Evolutionary conservation across 2,329 filamentous ascomycete genomes (phyloP), one percentile per base, ranked within the genome.

Genomic region (Aspergillus sp.): DNA sequence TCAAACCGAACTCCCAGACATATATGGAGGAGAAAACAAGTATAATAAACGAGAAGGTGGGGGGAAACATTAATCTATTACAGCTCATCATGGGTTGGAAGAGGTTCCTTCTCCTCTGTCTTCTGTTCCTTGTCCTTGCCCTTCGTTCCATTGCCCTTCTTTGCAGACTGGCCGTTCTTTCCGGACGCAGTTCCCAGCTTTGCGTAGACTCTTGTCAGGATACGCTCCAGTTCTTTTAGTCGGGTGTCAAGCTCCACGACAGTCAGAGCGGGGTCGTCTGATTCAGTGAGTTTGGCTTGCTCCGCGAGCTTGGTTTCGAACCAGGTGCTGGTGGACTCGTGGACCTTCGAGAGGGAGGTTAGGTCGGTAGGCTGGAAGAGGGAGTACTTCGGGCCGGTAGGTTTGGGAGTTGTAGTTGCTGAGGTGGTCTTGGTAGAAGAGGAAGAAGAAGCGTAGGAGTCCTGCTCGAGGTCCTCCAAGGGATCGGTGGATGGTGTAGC

Each of bases 391-490:
- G 81, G 78, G 0, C 80, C 64, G 32, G 70, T 66, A 23, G 66
- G 63, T 38, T 62, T 63, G 27, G 68, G 58, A 1, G 64, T 55
- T 3, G 65, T 55, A 13, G 67, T 61, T n/a, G 63, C 56, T 17
- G 66, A 63, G 6, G 66, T 60, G 15, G 65, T 62, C 9, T 60
- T 56, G 23, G 63, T 62, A 5, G 66, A 67, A 5, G 70, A 67
- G 4, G 70, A 63, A 3, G 72, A 59, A 20, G 66, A 66, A 7
- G 70, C 66, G 46, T 70, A 68, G 4, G 69, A 55, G 19, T 88
- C 85, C 45, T 93, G 88, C 53, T 95, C 90, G 1, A 93, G 80
- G n/a, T 83, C 86, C 30, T 83, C 87, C 59, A 88, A 83, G 2
- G 82, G 80, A 35, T 74, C 75, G 38, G 53, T 52, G 7, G 61